These are phyloP conservation scores for Porcisia hertigi DNA, from an alignment of 208 protist genomes.

Conservation along the genomic window DNA sequence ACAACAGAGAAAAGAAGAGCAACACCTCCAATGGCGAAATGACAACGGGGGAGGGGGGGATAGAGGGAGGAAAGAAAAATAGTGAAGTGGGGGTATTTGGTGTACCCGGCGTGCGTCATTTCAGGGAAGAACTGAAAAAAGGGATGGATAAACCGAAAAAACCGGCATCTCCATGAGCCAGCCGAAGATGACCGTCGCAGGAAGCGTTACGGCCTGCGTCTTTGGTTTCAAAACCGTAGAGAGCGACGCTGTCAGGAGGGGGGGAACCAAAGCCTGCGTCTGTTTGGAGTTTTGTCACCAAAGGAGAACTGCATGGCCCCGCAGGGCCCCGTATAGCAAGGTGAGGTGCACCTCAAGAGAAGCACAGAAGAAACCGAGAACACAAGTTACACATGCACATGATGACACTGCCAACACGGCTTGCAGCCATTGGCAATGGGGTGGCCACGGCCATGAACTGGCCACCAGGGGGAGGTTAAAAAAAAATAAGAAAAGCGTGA, in stretches of 20 bases:
- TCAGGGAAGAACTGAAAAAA: not conserved
- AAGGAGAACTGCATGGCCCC: not conserved
- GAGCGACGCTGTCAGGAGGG: not conserved
- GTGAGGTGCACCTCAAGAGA: not conserved
- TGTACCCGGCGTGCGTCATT: not conserved
- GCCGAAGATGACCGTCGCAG: not conserved
- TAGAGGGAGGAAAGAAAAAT: constrained; percentile 7
- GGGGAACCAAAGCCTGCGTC: not conserved
- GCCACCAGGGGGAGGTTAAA: constrained; percentile 6
- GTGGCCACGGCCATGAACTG: not conserved
- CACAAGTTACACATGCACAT: not conserved
- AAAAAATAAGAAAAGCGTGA: not conserved
- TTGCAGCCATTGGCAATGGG: not conserved
- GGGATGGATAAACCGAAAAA: not conserved
- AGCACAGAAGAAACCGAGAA: constrained; percentile 10
- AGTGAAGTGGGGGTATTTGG: not conserved
- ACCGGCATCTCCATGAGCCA: not conserved
- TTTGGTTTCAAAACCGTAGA: not conserved
- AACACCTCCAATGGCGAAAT: constrained; percentile 10
- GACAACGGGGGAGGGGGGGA: not conserved
- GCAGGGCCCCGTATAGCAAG: not conserved
- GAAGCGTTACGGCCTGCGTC: not conserved
- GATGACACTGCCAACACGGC: not conserved
- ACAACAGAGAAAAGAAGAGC: constrained; percentile 1
- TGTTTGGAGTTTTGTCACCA: not conserved